Base-by-base conservation (phyloP, 164 flowering plant genomes). In the Chimonanthus salicifolius region DNA sequence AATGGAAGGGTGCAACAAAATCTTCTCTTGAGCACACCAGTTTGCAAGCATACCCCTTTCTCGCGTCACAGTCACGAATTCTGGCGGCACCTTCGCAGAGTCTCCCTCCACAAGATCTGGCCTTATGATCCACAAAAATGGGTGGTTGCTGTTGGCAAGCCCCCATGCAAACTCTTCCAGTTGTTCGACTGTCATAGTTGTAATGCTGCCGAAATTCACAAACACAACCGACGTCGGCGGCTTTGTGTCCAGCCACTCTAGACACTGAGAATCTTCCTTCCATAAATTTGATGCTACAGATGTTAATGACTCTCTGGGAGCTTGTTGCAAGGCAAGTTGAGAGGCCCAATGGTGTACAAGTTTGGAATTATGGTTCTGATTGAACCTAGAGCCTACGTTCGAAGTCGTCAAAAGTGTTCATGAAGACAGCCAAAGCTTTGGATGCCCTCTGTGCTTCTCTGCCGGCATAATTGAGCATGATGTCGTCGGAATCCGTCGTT, bases 121-220 rank as follows among this genome's bases (percentile, higher is more conserved):
- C 50, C 92, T 62, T 1, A 87, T 76, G 43, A 87, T 70, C 92
- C 92, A 89, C 64, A 86, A 68, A 58, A 89, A 87, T 0, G 68
- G 70, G 2, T 78, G 48, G 6, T 72, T 74, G 74, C 84, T 80
- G 47, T 82, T 76, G 6, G 84, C 87, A 0, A 86, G 75, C 7
- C 89, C 89, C 85, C 85, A 85, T 0, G 85, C 87, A 33, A 85
- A 78, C 67, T 87, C 89, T 0, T 21, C n/a, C 9, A 76, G 45
- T 60, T 86, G 85, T 82, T 85, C n/a, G n/a, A n/a, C n/a, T n/a
- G n/a, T n/a, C n/a, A n/a, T n/a, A n/a, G n/a, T n/a, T n/a, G n/a
- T n/a, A n/a, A n/a, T n/a, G n/a, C n/a, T n/a, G n/a, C n/a, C n/a
- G n/a, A n/a, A n/a, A n/a, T n/a, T n/a, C 70, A 82, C 79, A 58